Base-by-base conservation (phyloP, 2,329 filamentous ascomycete genomes). In the Tolypocladium pustulatum region DNA sequence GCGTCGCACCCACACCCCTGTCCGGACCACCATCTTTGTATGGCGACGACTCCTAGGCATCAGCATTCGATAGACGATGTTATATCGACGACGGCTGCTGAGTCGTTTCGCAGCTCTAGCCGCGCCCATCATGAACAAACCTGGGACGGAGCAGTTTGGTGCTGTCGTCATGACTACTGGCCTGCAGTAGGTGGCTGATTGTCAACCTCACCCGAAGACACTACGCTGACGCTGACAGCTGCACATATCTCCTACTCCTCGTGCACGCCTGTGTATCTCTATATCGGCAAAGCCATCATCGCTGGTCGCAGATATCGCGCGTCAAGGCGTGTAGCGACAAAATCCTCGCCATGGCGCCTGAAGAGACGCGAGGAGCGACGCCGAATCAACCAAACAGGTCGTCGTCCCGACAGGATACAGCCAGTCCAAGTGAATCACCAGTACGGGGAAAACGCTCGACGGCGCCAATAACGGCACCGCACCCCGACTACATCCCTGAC, bases 401-500 rank as follows among this genome's bases (percentile, higher is more conserved):
- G 25, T 20, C 30, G 13, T 34, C 9, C 20, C 20, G 17, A 34
- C 27, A 34, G 9, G 13, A 7, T 10, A 32, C 49, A 52, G 9
- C 20, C 4, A 52, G 30, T n/a, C 30, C 49, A 13, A n/a, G 20
- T 6, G 49, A 52, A 8, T 52, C 9, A 13, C 49, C 20, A 3
- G 30, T 3, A 52, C 17, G 30, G 17, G 49, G 10, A 3, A 34
- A n/a, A 3, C 20, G 7, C 30, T 20, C 20, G 49, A 13, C 49
- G 49, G n/a, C 25, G 3, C 27, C 25, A 32, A 36, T 10, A 32
- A 10, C 57, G 13, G 15, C 56, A 51, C 64, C 59, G 32, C 61
- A 61, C 22, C 58, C 60, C 17, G 65, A 61, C 12, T 63, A 67
- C 36, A 59, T 60, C 40, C 62, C 64, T 9, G 62, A 64, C 49